These are phyloP conservation scores for Trichosporon ovoides DNA, from an alignment of 1,284 basidiomycete genomes.

Conservation along the genomic window DNA sequence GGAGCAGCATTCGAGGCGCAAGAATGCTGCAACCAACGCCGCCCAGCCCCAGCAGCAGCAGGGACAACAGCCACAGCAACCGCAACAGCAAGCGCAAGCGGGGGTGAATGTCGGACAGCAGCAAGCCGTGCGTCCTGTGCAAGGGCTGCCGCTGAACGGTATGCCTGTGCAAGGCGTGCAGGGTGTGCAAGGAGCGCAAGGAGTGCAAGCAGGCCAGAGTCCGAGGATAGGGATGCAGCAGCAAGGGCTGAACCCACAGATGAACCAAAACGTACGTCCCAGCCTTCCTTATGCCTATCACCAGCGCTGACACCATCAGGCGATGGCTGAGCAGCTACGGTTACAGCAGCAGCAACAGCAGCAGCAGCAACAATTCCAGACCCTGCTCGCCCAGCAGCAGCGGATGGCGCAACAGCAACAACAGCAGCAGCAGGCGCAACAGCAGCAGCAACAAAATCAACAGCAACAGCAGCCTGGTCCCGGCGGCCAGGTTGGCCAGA, in stretches of 20 bases:
- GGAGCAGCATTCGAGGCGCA: conserved; percentile 4
- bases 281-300: too few species aligned
- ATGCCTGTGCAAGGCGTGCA: not conserved
- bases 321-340: conserved; percentile 8
- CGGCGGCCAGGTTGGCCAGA: not conserved
- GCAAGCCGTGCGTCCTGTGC: not conserved
- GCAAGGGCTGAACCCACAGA: conserved; percentile 18
- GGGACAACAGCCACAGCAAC: conserved; percentile 8
- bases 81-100: conserved; percentile 5
- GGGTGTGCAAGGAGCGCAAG: not conserved
- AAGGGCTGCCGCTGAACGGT: not conserved
- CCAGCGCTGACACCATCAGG: not conserved
- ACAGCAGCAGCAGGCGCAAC: conserved; percentile 13
- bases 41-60: not conserved
- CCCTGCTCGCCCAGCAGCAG: conserved; percentile 15
- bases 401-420: conserved; percentile 10
- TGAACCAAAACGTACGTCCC: conserved; percentile 19
- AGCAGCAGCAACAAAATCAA: conserved; percentile 14
- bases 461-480: conserved; percentile 13
- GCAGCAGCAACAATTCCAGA: conserved; percentile 21
- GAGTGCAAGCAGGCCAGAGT: conserved; percentile 2
- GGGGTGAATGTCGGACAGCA: not conserved
- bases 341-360: conserved; percentile 14
- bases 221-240: conserved; percentile 16
- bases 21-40: not conserved